These are phyloP conservation scores for Backusella liffmaniae DNA, from an alignment of 192 early-diverging fungal species.

Conservation along the genomic window DNA sequence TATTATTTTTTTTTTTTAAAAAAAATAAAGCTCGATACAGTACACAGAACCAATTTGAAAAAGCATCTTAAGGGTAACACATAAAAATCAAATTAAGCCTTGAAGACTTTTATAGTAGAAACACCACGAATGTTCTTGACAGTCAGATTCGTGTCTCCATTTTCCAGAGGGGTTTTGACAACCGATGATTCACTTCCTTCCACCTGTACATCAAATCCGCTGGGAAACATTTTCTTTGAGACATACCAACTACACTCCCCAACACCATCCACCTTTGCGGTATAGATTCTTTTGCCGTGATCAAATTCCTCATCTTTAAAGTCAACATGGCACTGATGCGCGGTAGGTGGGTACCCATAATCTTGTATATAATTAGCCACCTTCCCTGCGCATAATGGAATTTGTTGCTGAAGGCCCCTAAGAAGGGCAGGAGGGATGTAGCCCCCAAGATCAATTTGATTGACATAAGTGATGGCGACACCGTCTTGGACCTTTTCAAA, in stretches of 20 bases:
- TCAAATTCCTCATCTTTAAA: slow-evolving; percentile 40
- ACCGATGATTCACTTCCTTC: not conserved
- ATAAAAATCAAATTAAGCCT: not conserved
- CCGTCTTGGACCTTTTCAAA: slow-evolving; percentile 36
- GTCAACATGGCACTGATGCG: slow-evolving; percentile 22
- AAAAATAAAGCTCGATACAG: not conserved
- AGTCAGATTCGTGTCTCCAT: not conserved
- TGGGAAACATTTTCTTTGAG: not conserved
- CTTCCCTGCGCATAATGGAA: slow-evolving; percentile 45
- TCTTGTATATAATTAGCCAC: slow-evolving; percentile 45
- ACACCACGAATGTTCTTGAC: not conserved
- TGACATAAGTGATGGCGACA: slow-evolving; percentile 46
- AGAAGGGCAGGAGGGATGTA: slow-evolving; percentile 48
- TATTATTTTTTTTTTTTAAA: not conserved
- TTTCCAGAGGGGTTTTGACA: not conserved
- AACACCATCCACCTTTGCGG: not conserved
- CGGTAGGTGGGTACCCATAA: slow-evolving; percentile 47
- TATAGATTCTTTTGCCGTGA: slow-evolving; percentile 18
- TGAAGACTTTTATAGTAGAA: not conserved
- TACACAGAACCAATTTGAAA: not conserved
- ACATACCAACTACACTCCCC: not conserved
- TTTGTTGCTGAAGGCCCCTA: slow-evolving; percentile 41
- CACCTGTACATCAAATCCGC: not conserved
- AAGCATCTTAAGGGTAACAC: not conserved
- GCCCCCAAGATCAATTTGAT: slow-evolving; percentile 54